Conservation (phyloP, 371 early-diverging fungal species). For the Mucor mucedo region DNA sequence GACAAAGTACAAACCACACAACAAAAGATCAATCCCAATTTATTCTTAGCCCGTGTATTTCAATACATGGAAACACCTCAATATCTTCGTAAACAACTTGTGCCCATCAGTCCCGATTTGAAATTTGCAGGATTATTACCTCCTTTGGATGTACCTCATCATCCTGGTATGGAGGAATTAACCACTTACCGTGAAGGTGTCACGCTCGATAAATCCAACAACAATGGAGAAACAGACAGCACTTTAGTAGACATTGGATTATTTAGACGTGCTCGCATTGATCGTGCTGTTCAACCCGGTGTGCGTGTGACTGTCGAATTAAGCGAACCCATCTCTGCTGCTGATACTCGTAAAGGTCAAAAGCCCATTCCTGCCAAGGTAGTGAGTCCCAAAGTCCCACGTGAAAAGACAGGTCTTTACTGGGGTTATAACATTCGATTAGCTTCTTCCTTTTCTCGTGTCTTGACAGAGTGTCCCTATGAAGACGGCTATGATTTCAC, state of each 20-base stretch:
- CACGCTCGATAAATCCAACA: constrained; percentile 48
- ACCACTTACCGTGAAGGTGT: constrained; percentile 73
- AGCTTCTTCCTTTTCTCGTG: constrained; percentile 66
- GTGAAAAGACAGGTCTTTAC: constrained; percentile 69
- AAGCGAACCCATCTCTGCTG: constrained; percentile 46
- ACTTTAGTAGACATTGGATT: constrained; percentile 72
- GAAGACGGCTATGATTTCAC: constrained; percentile 74
- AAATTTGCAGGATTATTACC: constrained; percentile 74
- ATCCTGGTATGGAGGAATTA: constrained; percentile 65
- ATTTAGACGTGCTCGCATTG: constrained; percentile 59
- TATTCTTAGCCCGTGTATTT: constrained; percentile 67
- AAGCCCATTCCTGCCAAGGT: constrained; percentile 63
- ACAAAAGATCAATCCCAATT: constrained; percentile 56
- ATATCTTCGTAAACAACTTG: constrained; percentile 69
- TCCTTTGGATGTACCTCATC: constrained; percentile 77
- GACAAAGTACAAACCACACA: constrained; percentile 43
- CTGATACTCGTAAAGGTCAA: constrained; percentile 51
- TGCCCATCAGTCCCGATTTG: constrained; percentile 75
- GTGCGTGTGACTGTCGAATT: constrained; percentile 76
- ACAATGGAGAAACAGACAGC: constrained; percentile 44
- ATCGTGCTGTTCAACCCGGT: constrained; percentile 62
- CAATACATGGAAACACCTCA: constrained; percentile 76
- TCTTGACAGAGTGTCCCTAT: constrained; percentile 67
- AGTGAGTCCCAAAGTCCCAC: constrained; percentile 67
- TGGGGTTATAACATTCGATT: constrained; percentile 80